Conservation (phyloP, 2,329 filamentous ascomycete genomes). For the Neofusicoccum laricinum region DNA sequence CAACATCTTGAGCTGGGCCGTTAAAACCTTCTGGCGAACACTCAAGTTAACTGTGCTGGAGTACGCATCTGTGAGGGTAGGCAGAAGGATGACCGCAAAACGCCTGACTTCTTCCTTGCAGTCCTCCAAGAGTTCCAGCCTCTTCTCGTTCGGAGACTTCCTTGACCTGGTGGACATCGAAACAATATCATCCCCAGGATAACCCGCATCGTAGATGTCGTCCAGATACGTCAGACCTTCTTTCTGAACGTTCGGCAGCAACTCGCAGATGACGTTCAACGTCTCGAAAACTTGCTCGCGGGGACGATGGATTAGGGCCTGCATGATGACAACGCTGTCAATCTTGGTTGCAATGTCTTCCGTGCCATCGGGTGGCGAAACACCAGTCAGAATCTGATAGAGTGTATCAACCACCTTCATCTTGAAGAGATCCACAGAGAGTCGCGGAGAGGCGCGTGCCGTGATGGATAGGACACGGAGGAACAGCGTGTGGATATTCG, state of each 20-base stretch:
- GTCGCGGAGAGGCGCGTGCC: constrained; percentile 78
- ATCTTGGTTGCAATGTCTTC: constrained; percentile 81
- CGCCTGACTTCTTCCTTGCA: constrained; percentile 85
- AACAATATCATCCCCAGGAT: constrained; percentile 45
- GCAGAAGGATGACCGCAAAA: constrained; percentile 89
- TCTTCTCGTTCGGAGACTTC: constrained; percentile 70
- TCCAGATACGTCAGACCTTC: constrained; percentile 53
- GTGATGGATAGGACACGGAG: constrained; percentile 87
- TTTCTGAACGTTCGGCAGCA: constrained; percentile 72
- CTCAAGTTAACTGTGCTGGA: constrained; percentile 95
- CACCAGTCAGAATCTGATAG: constrained; percentile 94
- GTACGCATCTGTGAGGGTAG: constrained; percentile 92
- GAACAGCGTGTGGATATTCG: constrained; percentile 95
- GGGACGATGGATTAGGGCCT: constrained; percentile 91
- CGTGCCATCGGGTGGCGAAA: constrained; percentile 79
- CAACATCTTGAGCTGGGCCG: constrained; percentile 96
- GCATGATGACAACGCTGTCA: constrained; percentile 97
- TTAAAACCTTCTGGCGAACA: constrained; percentile 91
- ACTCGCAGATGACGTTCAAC: constrained; percentile 93
- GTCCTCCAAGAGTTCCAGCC: constrained; percentile 74
- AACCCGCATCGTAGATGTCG: constrained; percentile 48
- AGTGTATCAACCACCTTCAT: constrained; percentile 97
- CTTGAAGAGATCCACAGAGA: constrained; percentile 88
- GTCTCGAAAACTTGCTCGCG: constrained; percentile 97
- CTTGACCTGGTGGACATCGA: constrained; percentile 44